A percentile compares a stretch with the other conserved stretches of the same genome.
These are phyloP conservation scores for Tricladium varicosporioides DNA, from an alignment of 2,329 filamentous ascomycete species.

Conservation along the genomic window DNA sequence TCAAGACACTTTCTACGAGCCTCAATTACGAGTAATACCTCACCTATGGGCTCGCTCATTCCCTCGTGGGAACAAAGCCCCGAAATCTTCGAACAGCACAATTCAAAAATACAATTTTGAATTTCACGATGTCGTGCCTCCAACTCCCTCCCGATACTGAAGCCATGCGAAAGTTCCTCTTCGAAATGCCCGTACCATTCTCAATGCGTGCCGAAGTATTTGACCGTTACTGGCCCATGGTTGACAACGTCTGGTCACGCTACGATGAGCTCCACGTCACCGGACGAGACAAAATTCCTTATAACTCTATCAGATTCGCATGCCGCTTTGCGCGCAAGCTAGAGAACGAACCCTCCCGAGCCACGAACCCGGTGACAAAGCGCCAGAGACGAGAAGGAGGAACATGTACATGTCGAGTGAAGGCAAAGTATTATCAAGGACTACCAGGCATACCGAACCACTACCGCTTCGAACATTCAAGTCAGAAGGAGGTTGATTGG, in stretches of 20 bases:
- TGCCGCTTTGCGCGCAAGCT: constrained; percentile 12
- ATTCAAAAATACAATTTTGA: neutral
- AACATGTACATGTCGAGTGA: constrained; percentile 13
- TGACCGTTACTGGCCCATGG: constrained; percentile 10
- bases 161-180: constrained; percentile 12
- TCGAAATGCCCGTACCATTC: constrained; percentile 13
- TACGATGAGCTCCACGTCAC: constrained; percentile 9
- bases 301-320: constrained; percentile 9
- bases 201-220: constrained; percentile 12
- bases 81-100: neutral
- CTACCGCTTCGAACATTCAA: constrained; percentile 13
- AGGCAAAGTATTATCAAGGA: constrained; percentile 11
- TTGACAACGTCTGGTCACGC: constrained; percentile 10
- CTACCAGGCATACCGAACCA: constrained; percentile 7
- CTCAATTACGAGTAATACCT: neutral
- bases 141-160: constrained; percentile 10
- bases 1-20: neutral
- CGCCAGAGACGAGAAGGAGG: constrained; percentile 9
- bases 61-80: neutral
- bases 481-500: constrained; percentile 5
- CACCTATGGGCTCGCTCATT: neutral
- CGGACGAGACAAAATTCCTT: constrained; percentile 7
- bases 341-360: constrained; percentile 1
- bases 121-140: constrained; percentile 4
- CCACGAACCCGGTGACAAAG: neutral